Conservation (phyloP, 352 stramenopile species). For the Phytophthora agathidicida region DNA sequence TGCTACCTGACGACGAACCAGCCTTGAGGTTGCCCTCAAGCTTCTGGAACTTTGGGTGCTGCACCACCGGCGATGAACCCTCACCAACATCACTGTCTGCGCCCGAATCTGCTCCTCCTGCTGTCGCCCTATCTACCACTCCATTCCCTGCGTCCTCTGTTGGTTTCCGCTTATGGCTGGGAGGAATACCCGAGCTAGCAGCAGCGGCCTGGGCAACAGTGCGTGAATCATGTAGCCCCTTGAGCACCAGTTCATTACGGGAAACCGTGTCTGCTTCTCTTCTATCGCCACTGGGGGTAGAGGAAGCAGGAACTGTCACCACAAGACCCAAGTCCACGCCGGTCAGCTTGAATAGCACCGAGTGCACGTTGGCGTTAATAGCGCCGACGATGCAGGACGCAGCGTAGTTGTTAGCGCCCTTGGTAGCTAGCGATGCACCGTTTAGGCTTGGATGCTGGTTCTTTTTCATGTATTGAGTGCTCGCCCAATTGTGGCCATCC, state of each 20-base stretch:
- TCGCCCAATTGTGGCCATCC: conserved; percentile 85
- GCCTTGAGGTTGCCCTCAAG: conserved; percentile 53
- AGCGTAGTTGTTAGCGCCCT: conserved; percentile 74
- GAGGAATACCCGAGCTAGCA: conserved; percentile 17
- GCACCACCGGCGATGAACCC: conserved; percentile 26
- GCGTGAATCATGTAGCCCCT: conserved; percentile 50
- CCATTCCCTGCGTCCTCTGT: conserved; percentile 34
- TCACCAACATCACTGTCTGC: conserved; percentile 37
- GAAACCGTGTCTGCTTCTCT: conserved; percentile 51
- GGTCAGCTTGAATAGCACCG: conserved; percentile 78
- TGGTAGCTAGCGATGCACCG: conserved; percentile 63
- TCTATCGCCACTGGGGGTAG: conserved; percentile 14
- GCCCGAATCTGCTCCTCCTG: conserved; percentile 25
- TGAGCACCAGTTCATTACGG: conserved; percentile 64
- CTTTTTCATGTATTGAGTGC: conserved; percentile 87
- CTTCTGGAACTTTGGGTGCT: conserved; percentile 60
- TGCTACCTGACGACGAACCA: conserved; percentile 51
- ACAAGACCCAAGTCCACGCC: conserved; percentile 72
- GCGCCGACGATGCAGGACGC: conserved; percentile 76
- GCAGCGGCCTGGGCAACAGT: conserved; percentile 6
- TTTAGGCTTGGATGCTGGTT: conserved; percentile 54
- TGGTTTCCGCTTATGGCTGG: conserved; percentile 63
- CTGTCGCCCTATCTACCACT: conserved; percentile 17
- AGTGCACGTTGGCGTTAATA: conserved; percentile 70
- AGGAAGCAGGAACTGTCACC: conserved; percentile 29